Base-by-base conservation (phyloP, 169 alveolate genomes). In the Nephromyces sp. region DNA sequence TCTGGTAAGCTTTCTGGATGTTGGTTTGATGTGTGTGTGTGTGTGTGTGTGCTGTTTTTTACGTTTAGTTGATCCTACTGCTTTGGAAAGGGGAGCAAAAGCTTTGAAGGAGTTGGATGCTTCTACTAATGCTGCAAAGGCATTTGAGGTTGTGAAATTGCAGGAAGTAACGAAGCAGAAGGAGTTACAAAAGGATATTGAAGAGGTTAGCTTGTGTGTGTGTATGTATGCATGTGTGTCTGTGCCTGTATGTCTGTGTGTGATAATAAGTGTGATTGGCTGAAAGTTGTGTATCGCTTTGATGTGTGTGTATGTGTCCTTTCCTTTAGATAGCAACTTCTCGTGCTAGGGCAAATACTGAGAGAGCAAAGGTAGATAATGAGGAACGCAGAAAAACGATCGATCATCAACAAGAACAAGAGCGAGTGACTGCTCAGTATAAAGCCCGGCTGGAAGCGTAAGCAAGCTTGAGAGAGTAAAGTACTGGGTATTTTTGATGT, bases 51-150 rank as follows among this genome's bases (percentile, higher is more conserved):
- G n/a, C n/a, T n/a, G n/a, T n/a, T n/a, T n/a, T n/a, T 8, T 68
- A 1, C 70, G 72, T 15, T 57, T 78, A 75, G 85, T 97, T 81
- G 99, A 97, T 78, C 98, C 99, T 2, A 84, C 98, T 0, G 99
- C 98, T 0, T 89, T 97, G 66, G 99, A 97, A 86, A 89, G 98
- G 72, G 99, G 99, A 27, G 99, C 99, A 2, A 88, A 93, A 87
- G 99, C 99, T 6, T 87, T 95, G 76, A 93, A 91, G 84, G 95
- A 93, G 83, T 75, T 96, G 52, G 98, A 93, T 68, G 68, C 88
- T 34, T 89, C 96, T 8, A 92, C 97, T 0, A 92, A 94, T 76
- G 97, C 99, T 2, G 89, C 91, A 29, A 80, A 93, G 80, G 99
- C 99, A 21, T 95, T 95, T 69, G 98, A 95, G 72, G 77, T 95